Conservation (phyloP, 169 alveolate species). For the Plasmodium knowlesi region DNA sequence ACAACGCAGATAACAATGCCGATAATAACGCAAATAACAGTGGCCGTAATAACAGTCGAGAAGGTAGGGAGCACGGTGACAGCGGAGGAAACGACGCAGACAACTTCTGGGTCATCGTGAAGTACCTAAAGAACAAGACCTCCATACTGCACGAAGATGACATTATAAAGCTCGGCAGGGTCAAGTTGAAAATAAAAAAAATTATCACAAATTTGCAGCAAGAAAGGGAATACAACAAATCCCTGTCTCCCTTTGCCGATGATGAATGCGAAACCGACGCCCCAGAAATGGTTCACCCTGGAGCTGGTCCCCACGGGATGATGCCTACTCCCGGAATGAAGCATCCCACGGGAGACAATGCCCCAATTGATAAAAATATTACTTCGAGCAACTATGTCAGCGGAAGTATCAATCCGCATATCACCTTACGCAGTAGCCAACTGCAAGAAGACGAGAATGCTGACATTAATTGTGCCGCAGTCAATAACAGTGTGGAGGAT, state of each 20-base stretch:
- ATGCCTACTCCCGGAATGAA: neutral
- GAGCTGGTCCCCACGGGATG: neutral
- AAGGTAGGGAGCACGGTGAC: neutral
- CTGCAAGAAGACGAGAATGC: neutral
- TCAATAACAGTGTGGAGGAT: neutral
- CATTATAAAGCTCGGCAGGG: slow-evolving; percentile 79
- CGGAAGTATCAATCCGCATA: neutral
- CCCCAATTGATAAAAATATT: neutral
- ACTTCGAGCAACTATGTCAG: neutral
- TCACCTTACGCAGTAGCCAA: neutral
- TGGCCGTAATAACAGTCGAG: neutral
- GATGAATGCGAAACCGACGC: slow-evolving; percentile 81
- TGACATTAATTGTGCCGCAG: neutral
- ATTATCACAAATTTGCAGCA: slow-evolving; percentile 72
- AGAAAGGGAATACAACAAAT: slow-evolving; percentile 71
- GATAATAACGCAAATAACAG: neutral
- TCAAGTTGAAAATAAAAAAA: slow-evolving; percentile 81
- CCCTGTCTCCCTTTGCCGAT: slow-evolving; percentile 66
- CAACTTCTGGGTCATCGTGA: slow-evolving; percentile 78
- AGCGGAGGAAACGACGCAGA: slow-evolving; percentile 21
- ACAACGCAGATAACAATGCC: neutral
- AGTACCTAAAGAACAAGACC: slow-evolving; percentile 76
- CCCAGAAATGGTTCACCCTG: slow-evolving; percentile 65
- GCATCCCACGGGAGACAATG: neutral
- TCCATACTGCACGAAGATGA: slow-evolving; percentile 78